Base-by-base conservation (phyloP, 495 filamentous ascomycete species). In the Podospora sp. region DNA sequence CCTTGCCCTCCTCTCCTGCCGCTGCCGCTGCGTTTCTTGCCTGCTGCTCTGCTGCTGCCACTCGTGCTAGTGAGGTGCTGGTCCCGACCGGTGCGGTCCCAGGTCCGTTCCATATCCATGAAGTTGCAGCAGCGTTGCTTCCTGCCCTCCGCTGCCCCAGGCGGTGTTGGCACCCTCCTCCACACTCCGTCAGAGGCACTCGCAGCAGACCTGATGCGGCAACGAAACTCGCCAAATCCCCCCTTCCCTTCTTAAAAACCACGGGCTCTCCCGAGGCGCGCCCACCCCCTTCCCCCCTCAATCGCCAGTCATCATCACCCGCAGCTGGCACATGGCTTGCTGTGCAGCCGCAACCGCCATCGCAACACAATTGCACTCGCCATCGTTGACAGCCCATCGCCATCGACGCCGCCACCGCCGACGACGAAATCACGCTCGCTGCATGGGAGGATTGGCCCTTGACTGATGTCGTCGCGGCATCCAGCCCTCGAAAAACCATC, bases 181-280 rank as follows among this genome's bases (percentile, higher is more conserved):
- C 58, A 61, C 16, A 63, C 16, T 25, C 62, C 52, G 46, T 50
- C 36, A 46, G 60, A 24, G n/a, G 20, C 60, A 18, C 8, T 18
- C 14, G 35, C 46, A 51, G 22, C 33, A 50, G 6, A 25, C 40
- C 20, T 49, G 40, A 46, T 46, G 33, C 20, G 29, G 57, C 20
- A 49, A 49, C 46, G 60, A 49, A 46, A 51, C 60, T 51, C 22
- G 33, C 26, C 33, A 36, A 63, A 55, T 29, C 21, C 61, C 26
- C 36, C 51, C 27, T 60, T 60, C 63, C 29, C 21, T 49, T 65
- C 63, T 65, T 65, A 57, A 65, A 65, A 60, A n/a, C 64, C 55
- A 33, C 64, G 55, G 64, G 35, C 64, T 66, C 64, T 66, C 64
- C 64, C 64, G 64, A 66, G 29, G 55, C 55, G 64, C 25, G 55